Evolutionary conservation across 441 rosid genomes (phyloP).

Genomic region (Hura crepitans): DNA sequence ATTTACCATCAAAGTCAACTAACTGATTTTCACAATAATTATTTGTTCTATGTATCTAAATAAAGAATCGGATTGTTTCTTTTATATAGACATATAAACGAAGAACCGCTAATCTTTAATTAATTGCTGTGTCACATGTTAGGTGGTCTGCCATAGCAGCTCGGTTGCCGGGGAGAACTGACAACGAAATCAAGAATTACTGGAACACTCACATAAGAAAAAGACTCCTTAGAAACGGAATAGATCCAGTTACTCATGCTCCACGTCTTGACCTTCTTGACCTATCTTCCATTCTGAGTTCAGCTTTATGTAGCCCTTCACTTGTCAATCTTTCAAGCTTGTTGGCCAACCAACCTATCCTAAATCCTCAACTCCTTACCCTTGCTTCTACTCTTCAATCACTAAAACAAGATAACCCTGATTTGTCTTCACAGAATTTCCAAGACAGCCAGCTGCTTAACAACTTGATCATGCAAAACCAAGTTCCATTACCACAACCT

Average conservation of each 20-base stretch:
- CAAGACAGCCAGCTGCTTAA: conserved; percentile 37
- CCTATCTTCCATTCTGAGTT: conserved; percentile 52
- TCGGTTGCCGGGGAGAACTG: conserved; percentile 88
- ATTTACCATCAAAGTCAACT: too few relatives aligned
- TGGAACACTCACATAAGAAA: conserved; percentile 94
- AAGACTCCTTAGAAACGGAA: conserved; percentile 71
- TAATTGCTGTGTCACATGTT: conserved; percentile 8
- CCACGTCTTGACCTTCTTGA: conserved; percentile 72
- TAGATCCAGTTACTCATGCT: conserved; percentile 84
- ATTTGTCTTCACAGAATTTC: conserved; percentile 31
- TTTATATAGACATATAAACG: too few relatives aligned
- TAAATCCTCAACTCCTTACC: conserved; percentile 44
- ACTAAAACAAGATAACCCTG: conserved; percentile 49
- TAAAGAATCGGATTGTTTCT: too few relatives aligned
- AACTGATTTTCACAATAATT: too few relatives aligned
- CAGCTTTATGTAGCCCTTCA: conserved; percentile 40
- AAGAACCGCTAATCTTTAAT: too few relatives aligned
- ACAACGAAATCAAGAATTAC: conserved; percentile 83
- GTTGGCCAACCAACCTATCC: conserved; percentile 39
- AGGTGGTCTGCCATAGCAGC: conserved; percentile 98
- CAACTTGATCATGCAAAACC: too few relatives aligned
- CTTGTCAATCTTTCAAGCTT: conserved; percentile 41
- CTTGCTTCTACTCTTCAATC: conserved; percentile 40
- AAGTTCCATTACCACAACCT: conserved; percentile 19
- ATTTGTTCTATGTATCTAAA: too few relatives aligned